Evolutionary conservation across 1,284 basidiomycete species (phyloP).

Genomic region (Hypsizygus ulmarius): DNA sequence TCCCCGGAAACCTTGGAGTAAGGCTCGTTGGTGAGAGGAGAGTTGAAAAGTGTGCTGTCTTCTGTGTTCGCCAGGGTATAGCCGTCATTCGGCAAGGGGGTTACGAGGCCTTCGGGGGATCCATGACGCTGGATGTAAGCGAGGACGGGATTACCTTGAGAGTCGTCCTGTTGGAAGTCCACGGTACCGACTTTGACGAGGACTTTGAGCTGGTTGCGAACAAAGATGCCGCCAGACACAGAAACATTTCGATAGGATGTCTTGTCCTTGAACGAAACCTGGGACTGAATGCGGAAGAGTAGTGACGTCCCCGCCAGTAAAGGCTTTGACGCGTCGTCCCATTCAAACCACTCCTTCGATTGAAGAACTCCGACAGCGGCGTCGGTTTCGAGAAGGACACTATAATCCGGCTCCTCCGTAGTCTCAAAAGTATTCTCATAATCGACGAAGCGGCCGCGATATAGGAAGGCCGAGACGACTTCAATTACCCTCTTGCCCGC

Average conservation of each 20-base stretch:
- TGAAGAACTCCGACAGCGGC: slow-evolving; percentile 87
- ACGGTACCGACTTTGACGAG: slow-evolving; percentile 87
- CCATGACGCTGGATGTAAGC: slow-evolving; percentile 94
- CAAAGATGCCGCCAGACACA: slow-evolving; percentile 83
- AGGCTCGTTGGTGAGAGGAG: slow-evolving; percentile 89
- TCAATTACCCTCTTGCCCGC: slow-evolving; percentile 83
- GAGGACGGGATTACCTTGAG: slow-evolving; percentile 90
- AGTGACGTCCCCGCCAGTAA: slow-evolving; percentile 80
- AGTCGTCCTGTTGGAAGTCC: slow-evolving; percentile 84
- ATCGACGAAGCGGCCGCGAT: slow-evolving; percentile 92
- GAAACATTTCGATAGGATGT: slow-evolving; percentile 79
- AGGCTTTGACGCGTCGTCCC: slow-evolving; percentile 82
- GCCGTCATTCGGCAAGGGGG: slow-evolving; percentile 81
- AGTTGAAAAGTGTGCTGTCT: slow-evolving; percentile 61
- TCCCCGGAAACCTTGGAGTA: slow-evolving; percentile 97
- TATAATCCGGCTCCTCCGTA: slow-evolving; percentile 85
- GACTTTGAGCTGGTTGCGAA: slow-evolving; percentile 83
- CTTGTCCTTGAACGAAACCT: slow-evolving; percentile 91
- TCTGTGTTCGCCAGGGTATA: slow-evolving; percentile 73
- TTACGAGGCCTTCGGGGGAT: slow-evolving; percentile 69
- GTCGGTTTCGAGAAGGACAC: slow-evolving; percentile 74
- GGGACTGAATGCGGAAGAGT: slow-evolving; percentile 86
- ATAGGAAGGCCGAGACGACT: slow-evolving; percentile 94
- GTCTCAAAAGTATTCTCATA: slow-evolving; percentile 96
- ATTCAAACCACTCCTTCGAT: slow-evolving; percentile 98